Base-by-base conservation (phyloP, 345 rosid genomes). In the Salix arbutifolia region DNA sequence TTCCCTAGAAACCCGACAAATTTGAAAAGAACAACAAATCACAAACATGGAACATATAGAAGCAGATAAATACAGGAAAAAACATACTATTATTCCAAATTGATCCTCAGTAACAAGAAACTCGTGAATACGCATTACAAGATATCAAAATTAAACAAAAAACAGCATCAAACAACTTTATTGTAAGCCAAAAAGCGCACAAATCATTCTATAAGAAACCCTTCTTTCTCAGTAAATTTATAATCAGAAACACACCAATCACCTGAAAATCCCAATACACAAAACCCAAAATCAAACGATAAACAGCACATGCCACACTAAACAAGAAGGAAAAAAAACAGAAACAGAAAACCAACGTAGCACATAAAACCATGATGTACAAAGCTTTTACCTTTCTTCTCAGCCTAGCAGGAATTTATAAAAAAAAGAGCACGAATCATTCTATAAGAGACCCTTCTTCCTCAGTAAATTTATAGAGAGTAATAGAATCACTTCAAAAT, bases 1-100 rank as follows among this genome's bases (percentile, higher is more conserved):
- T 44, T 26, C n/a, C 88, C 98, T 91, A 38, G 31, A 71, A 52
- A 18, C 33, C 25, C 62, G 14, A n/a, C 4, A 58, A 58, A 4
- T 58, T 58, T n/a, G 17, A 62, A 65, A 65, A 4, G 4, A n/a
- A 10, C 53, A 72, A 5, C 64, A 48, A 44, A 8, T 9, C 25
- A 3, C 8, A 46, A 44, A 19, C 26, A 68, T 13, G 68, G 7
- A 6, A 68, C 33, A 13, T 3, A 6, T 25, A 25, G 10, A 64
- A 8, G 0, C 25, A 21, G 16, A 37, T 6, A 11, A 46, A 70
- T 26, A 70, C 4, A 28, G n/a, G 1, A 72, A n/a, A 4, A 60
- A 42, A 8, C 60, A 13, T 9, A 3, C 9, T 5, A 25, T 1
- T 31, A 5, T 13, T 31, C 12, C n/a, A 71, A 0, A 48, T 52